Conservation (phyloP, 805 yeast species). For the Cyberlindnera saturnus region DNA sequence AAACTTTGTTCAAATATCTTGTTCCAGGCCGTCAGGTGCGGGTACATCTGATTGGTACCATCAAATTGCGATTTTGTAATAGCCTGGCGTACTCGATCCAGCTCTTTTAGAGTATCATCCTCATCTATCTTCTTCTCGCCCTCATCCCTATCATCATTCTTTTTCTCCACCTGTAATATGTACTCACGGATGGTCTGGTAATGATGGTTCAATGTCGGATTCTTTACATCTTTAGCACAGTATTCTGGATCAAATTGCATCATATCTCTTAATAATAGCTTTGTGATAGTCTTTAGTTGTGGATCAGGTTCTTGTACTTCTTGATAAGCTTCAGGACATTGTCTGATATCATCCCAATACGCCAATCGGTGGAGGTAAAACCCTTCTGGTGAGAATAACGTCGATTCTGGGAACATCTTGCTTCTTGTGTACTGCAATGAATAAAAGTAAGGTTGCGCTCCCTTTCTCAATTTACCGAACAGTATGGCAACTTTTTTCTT, state of each 20-base stretch:
- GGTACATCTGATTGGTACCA: slow-evolving; percentile 17
- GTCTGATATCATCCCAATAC: slow-evolving; percentile 67
- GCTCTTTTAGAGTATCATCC: slow-evolving; percentile 31
- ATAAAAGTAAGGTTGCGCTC: slow-evolving; percentile 50
- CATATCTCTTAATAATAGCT: slow-evolving; percentile 20
- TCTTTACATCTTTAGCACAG: slow-evolving; percentile 49
- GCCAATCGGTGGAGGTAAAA: slow-evolving; percentile 67
- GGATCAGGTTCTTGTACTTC: slow-evolving; percentile 7
- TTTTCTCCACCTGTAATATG: slow-evolving; percentile 43
- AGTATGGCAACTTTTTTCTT: slow-evolving; percentile 55
- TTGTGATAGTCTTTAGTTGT: slow-evolving; percentile 13
- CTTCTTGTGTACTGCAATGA: slow-evolving; percentile 50
- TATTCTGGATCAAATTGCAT: slow-evolving; percentile 41
- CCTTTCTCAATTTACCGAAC: slow-evolving; percentile 59
- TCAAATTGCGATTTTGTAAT: slow-evolving; percentile 24
- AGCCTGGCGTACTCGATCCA: slow-evolving; percentile 24
- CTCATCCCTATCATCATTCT: neutral
- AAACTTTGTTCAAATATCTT: slow-evolving; percentile 17
- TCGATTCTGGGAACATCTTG: neutral
- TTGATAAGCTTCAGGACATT: slow-evolving; percentile 41
- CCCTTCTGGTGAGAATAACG: slow-evolving; percentile 41
- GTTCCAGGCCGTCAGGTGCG: slow-evolving; percentile 29
- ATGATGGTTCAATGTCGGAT: slow-evolving; percentile 66
- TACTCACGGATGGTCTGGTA: slow-evolving; percentile 58
- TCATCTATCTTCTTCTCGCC: slow-evolving; percentile 14